A percentile compares a stretch with the other conserved stretches of the same genome.
phyloP scores from a whole-genome alignment of 2,329 filamentous ascomycete species.

The Colletotrichum theobromicola region DNA sequence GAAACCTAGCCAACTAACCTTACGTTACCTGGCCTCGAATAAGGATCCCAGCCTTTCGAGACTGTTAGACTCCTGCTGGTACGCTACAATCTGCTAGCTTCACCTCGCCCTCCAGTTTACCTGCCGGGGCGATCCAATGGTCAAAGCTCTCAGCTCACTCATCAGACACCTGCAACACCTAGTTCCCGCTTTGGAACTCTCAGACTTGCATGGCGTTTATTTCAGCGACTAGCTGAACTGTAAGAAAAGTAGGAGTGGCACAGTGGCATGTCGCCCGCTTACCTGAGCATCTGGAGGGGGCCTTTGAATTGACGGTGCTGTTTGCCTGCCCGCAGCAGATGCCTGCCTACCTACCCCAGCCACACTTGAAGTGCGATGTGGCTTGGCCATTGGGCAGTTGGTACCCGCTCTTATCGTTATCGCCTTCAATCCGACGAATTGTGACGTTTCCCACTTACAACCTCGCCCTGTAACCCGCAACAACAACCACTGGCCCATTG shows the following conservation, averaged over 20 bases:
- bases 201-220: not conserved
- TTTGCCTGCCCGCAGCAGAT: not conserved
- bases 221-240: not conserved
- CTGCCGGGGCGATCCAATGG: not conserved
- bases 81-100: not conserved
- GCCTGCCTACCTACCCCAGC: not conserved
- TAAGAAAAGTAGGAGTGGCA: not conserved
- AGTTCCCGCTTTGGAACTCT: not conserved
- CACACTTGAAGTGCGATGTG: not conserved
- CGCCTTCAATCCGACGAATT: not conserved
- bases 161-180: not conserved
- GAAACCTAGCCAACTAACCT: not conserved
- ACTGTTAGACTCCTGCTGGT: not conserved
- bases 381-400: not conserved
- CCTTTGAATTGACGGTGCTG: not conserved
- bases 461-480: not conserved
- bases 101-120: not conserved
- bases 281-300: not conserved
- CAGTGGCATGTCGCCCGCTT: not conserved
- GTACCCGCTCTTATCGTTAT: not conserved
- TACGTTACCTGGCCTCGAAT: not conserved
- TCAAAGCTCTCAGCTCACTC: constrained; percentile 14
- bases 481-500: not conserved
- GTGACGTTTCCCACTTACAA: not conserved
- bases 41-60: not conserved